Evolutionary conservation across 768 basidiomycete genomes (phyloP).

Genomic region (Aureoboletus auriporus): DNA sequence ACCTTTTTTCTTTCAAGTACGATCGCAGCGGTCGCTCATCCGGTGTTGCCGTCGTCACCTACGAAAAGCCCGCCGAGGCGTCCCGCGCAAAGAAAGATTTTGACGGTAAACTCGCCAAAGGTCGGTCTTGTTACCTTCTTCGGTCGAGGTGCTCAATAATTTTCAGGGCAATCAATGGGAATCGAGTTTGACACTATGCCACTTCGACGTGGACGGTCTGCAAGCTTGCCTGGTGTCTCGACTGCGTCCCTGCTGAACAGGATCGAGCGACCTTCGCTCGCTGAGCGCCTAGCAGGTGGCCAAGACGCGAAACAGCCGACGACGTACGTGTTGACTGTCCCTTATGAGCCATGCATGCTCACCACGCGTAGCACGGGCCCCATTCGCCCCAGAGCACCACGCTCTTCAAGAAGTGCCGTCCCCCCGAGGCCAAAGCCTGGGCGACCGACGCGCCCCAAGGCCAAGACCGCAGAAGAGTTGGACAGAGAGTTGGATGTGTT

Average conservation of each 20-base stretch:
- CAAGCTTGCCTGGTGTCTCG: conserved; percentile 37
- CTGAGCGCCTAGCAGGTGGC: conserved; percentile 57
- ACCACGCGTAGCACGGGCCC: conserved; percentile 35
- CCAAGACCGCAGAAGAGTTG: conserved; percentile 76
- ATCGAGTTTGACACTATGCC: conserved; percentile 57
- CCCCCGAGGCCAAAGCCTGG: conserved; percentile 15
- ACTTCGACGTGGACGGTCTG: conserved; percentile 43
- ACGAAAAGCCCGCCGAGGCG: conserved; percentile 76
- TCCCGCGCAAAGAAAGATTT: conserved; percentile 80
- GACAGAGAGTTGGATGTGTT: conserved; percentile 88
- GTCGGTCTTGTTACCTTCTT: conserved; percentile 34
- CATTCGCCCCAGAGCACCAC: conserved; percentile 36
- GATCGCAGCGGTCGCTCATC: conserved; percentile 92
- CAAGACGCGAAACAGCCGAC: conserved; percentile 23
- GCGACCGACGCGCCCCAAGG: conserved; percentile 41
- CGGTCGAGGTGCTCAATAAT: conserved; percentile 2
- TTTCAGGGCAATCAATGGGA: conserved; percentile 73
- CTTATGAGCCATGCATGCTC: neutral
- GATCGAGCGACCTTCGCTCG: conserved; percentile 70
- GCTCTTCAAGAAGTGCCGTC: conserved; percentile 13
- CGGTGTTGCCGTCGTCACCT: conserved; percentile 76
- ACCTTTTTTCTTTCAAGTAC: conserved; percentile 64
- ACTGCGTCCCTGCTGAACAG: conserved; percentile 68
- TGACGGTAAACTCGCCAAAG: conserved; percentile 85
- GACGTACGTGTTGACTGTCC: conserved; percentile 10